These are phyloP conservation scores for Neopestalotiopsis clavispora DNA, from an alignment of 2,329 filamentous ascomycete genomes.

Conservation along the genomic window DNA sequence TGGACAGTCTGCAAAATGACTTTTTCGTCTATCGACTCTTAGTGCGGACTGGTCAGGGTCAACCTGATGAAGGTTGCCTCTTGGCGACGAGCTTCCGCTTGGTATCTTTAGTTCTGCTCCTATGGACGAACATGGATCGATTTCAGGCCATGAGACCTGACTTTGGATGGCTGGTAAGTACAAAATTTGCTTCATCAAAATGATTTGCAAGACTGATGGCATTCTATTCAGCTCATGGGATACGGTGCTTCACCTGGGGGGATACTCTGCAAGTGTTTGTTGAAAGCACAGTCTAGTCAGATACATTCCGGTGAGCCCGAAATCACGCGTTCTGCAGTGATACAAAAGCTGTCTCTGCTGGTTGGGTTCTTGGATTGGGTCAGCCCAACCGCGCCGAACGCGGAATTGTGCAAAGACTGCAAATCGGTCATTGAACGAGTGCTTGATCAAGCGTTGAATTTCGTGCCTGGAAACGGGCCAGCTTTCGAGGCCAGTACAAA, in stretches of 20 bases:
- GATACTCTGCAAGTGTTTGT: conserved; percentile 55
- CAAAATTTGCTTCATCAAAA: not conserved
- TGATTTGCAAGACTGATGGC: not conserved
- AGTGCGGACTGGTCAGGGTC: conserved; percentile 46
- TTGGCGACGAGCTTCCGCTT: conserved; percentile 52
- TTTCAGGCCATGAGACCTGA: conserved; percentile 46
- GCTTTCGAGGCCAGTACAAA: conserved; percentile 32
- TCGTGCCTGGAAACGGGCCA: conserved; percentile 27
- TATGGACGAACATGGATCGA: conserved; percentile 56
- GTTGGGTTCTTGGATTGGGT: conserved; percentile 59
- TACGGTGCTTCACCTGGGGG: conserved; percentile 55
- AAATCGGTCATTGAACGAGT: conserved; percentile 55
- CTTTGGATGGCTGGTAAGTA: conserved; percentile 54
- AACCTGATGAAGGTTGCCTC: conserved; percentile 43
- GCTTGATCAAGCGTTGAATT: conserved; percentile 53
- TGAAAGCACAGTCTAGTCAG: conserved; percentile 45
- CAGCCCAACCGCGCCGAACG: conserved; percentile 51
- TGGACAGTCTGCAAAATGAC: conserved; percentile 60
- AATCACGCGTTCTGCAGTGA: conserved; percentile 52
- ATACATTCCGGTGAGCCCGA: conserved; percentile 37
- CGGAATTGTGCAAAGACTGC: conserved; percentile 50
- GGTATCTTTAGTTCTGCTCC: conserved; percentile 48
- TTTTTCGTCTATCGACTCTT: conserved; percentile 64
- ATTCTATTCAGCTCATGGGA: conserved; percentile 46
- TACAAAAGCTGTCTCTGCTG: conserved; percentile 56